phyloP scores from a whole-genome alignment of 2,329 filamentous ascomycete species.

The Fusarium newnesense region DNA sequence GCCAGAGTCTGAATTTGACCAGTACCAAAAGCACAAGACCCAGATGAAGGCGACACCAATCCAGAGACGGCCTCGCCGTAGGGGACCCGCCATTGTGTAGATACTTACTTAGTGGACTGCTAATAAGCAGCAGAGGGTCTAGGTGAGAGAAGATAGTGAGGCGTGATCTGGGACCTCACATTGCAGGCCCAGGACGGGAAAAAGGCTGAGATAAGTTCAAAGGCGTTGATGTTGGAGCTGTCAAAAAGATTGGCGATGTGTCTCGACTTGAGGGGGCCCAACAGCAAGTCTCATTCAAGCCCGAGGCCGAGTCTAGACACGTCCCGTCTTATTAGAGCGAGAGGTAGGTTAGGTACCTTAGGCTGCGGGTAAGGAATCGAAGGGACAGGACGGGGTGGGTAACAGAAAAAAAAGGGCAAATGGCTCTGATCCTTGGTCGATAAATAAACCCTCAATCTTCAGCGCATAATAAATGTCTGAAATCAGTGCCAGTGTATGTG shows the following conservation, averaged over 20 bases:
- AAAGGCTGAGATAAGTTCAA: conserved; percentile 7
- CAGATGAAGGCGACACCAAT: conserved; percentile 37
- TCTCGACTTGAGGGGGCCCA: conserved; percentile 19
- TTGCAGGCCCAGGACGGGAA: conserved; percentile 27
- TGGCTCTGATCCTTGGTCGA: not conserved
- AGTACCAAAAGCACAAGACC: conserved; percentile 42
- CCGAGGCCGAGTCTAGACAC: conserved; percentile 18
- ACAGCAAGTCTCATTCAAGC: conserved; percentile 20
- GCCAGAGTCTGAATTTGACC: conserved; percentile 30
- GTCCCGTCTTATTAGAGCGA: conserved; percentile 5
- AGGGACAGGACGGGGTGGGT: not conserved
- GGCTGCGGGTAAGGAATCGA: not conserved
- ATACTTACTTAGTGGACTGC: conserved; percentile 21
- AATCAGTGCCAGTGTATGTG: conserved; percentile 20
- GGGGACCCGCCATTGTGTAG: conserved; percentile 30
- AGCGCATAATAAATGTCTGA: conserved; percentile 11
- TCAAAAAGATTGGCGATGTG: conserved; percentile 30
- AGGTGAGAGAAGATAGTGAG: conserved; percentile 14
- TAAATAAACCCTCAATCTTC: conserved; percentile 9
- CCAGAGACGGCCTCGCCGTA: conserved; percentile 42
- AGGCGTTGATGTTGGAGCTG: conserved; percentile 21
- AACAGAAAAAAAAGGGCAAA: conserved; percentile 3
- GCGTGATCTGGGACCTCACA: conserved; percentile 26
- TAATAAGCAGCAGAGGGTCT: conserved; percentile 11
- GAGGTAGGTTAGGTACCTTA: conserved; percentile 1